Conservation (phyloP, 192 early-diverging fungal genomes). For the Phlyctochytrium planicorne region DNA sequence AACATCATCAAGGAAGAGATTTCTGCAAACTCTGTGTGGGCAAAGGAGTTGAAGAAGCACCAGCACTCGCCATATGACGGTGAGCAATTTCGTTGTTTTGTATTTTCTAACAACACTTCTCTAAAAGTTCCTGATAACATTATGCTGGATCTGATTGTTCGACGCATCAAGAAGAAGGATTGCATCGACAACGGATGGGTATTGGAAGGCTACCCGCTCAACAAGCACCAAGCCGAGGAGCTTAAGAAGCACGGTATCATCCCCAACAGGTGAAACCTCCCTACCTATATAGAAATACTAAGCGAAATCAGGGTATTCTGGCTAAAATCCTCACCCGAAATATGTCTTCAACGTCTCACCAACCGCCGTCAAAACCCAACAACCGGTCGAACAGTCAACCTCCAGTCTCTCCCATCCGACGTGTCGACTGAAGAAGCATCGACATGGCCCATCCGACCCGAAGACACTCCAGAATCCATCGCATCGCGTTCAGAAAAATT, state of each 20-base stretch:
- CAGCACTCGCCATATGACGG: slow-evolving; percentile 32
- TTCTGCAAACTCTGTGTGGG: slow-evolving; percentile 19
- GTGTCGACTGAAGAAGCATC: neutral
- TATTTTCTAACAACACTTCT: neutral
- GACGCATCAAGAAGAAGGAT: slow-evolving; percentile 36
- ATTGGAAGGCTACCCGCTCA: slow-evolving; percentile 50
- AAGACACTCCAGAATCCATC: slow-evolving; percentile 33
- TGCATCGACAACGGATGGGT: slow-evolving; percentile 50
- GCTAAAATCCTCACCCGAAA: slow-evolving; percentile 29
- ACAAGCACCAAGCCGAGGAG: slow-evolving; percentile 28
- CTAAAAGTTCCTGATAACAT: slow-evolving; percentile 34
- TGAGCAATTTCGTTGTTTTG: neutral
- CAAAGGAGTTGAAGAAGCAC: slow-evolving; percentile 20
- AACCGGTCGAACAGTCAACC: slow-evolving; percentile 25
- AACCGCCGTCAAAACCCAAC: slow-evolving; percentile 30
- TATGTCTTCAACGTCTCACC: slow-evolving; percentile 32
- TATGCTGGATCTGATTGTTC: slow-evolving; percentile 32
- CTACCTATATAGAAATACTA: neutral
- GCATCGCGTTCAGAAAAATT: slow-evolving; percentile 20
- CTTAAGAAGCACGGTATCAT: slow-evolving; percentile 35
- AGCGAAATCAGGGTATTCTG: slow-evolving; percentile 38
- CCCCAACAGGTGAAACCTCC: slow-evolving; percentile 42
- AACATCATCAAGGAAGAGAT: slow-evolving; percentile 45
- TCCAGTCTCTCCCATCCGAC: slow-evolving; percentile 18
- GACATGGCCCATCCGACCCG: slow-evolving; percentile 23